These are phyloP conservation scores for Chaetomiaceae sp. DNA, from an alignment of 2,329 filamentous ascomycete genomes.

Conservation along the genomic window DNA sequence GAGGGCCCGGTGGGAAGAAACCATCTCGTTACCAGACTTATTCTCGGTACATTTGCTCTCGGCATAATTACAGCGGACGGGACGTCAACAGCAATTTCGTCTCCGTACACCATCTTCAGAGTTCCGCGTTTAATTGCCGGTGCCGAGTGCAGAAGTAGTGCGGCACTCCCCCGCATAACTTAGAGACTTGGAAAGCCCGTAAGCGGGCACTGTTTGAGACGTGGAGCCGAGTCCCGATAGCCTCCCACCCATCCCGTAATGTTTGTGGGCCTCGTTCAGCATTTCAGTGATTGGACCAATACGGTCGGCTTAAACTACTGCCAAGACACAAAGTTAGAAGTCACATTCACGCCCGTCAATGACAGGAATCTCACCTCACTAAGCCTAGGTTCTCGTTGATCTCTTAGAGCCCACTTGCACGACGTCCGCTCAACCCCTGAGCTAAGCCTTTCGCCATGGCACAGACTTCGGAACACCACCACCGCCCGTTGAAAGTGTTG, in stretches of 20 bases:
- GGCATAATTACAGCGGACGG: no score
- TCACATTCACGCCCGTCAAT: no score
- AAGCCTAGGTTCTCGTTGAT: no score
- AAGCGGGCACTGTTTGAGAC: background rate
- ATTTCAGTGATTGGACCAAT: background rate
- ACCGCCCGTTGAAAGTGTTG: constrained; percentile 6
- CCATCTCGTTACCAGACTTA: no score
- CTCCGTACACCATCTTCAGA: no score
- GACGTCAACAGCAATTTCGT: no score
- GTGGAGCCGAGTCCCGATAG: constrained; percentile 8
- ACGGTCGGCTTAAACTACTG: background rate
- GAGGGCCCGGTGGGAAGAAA: no score
- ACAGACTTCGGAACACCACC: background rate
- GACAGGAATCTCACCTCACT: no score
- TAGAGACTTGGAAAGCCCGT: background rate
- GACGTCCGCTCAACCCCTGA: no score
- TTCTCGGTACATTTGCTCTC: no score
- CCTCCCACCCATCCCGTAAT: background rate
- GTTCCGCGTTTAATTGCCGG: background rate
- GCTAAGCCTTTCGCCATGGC: background rate
- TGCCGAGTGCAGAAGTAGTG: no score
- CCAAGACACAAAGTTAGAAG: background rate
- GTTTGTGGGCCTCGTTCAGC: background rate
- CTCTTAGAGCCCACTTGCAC: no score
- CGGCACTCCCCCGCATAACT: background rate